Conservation (phyloP, 2,329 filamentous ascomycete genomes). For the Calonectria pteridis region DNA sequence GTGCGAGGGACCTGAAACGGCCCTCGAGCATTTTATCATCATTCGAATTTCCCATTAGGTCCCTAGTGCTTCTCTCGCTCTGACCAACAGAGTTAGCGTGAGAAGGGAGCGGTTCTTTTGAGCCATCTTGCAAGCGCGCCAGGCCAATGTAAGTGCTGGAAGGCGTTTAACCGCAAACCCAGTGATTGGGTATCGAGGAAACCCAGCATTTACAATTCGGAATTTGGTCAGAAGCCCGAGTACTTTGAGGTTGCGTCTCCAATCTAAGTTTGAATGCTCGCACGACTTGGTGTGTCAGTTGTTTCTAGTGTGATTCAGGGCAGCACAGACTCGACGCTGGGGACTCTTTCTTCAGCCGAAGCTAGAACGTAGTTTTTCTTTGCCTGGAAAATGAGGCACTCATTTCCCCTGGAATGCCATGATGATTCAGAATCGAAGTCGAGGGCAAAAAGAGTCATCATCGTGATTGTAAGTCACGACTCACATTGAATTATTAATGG, state of each 20-base stretch:
- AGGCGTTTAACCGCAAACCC: not conserved
- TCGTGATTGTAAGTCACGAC: not conserved
- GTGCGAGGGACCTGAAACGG: slow-evolving; percentile 22
- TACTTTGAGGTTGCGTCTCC: not conserved
- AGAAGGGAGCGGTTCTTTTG: not conserved
- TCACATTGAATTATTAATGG: not conserved
- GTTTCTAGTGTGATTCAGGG: not conserved
- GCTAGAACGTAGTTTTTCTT: not conserved
- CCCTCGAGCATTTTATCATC: not conserved
- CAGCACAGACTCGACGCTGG: not conserved
- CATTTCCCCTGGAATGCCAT: not conserved
- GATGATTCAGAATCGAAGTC: not conserved
- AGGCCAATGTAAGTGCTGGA: not conserved
- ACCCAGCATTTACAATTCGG: not conserved
- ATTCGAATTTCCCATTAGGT: not conserved
- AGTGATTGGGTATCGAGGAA: not conserved
- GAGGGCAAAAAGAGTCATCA: not conserved
- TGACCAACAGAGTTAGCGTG: slow-evolving; percentile 11
- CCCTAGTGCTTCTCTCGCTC: not conserved
- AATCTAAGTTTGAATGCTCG: not conserved
- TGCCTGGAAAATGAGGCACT: not conserved
- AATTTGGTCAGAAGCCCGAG: not conserved
- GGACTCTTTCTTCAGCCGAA: slow-evolving; percentile 3
- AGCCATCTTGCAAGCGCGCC: not conserved
- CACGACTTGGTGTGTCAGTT: not conserved